These are phyloP conservation scores for Dictyostelium firmibasis DNA, from an alignment of 78 protist species.

Conservation along the genomic window DNA sequence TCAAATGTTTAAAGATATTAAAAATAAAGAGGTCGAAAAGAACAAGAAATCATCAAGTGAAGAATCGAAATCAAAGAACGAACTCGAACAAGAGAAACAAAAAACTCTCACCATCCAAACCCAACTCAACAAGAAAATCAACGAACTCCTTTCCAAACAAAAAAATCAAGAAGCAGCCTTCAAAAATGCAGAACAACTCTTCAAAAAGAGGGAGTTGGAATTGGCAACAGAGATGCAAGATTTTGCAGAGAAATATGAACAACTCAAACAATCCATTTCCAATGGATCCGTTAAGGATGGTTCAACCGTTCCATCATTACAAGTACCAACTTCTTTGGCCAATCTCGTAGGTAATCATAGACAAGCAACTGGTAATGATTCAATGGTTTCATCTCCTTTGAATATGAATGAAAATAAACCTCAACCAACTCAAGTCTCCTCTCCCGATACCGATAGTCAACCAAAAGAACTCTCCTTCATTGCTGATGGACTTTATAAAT, in stretches of 20 bases:
- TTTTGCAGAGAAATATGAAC: constrained; percentile 21
- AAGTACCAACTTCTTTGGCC: not conserved
- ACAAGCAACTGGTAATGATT: not conserved
- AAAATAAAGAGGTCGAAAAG: constrained; percentile 38
- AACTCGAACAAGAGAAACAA: constrained; percentile 42
- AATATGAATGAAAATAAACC: not conserved
- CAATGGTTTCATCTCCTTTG: constrained; percentile 11
- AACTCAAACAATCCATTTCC: not conserved
- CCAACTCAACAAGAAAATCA: constrained; percentile 20
- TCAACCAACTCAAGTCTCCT: not conserved
- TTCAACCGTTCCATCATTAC: not conserved
- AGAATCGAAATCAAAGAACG: constrained; percentile 14
- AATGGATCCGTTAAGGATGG: constrained; percentile 11
- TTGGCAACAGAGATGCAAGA: constrained; percentile 17
- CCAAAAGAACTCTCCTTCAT: not conserved
- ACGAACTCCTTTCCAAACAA: not conserved
- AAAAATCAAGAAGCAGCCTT: constrained; percentile 43
- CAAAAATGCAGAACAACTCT: constrained; percentile 26
- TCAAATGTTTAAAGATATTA: constrained; percentile 65
- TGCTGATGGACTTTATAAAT: constrained; percentile 57
- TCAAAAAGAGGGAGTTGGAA: constrained; percentile 44
- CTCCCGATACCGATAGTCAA: not conserved
- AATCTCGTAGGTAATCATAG: not conserved
- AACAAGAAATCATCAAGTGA: constrained; percentile 2
- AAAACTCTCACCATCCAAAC: not conserved